These are phyloP conservation scores for Rhizopogon rudus DNA, from an alignment of 768 basidiomycete genomes.

Conservation along the genomic window DNA sequence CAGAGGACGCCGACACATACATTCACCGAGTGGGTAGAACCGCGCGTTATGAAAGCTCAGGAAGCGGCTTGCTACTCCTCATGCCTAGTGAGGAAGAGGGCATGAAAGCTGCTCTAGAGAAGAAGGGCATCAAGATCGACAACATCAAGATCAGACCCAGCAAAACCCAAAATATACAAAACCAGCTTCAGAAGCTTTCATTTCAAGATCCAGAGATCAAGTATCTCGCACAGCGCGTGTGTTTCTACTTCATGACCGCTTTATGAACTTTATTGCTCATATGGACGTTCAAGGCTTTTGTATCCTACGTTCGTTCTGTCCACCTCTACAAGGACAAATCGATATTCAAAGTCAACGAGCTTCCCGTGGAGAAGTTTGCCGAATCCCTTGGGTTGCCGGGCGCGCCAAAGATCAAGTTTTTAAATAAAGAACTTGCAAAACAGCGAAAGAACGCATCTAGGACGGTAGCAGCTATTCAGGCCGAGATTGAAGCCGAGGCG, in stretches of 20 bases:
- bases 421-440: slow-evolving; percentile 62
- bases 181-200: slow-evolving; percentile 86
- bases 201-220: slow-evolving; percentile 98
- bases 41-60: slow-evolving; percentile 87
- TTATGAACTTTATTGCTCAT: background rate
- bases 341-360: slow-evolving; percentile 79
- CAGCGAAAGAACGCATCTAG: slow-evolving; percentile 71
- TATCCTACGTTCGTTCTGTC: slow-evolving; percentile 91
- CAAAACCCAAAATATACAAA: slow-evolving; percentile 80
- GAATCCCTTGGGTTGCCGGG: slow-evolving; percentile 91
- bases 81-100: slow-evolving; percentile 92
- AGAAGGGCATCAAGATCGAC: slow-evolving; percentile 66
- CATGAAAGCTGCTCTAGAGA: slow-evolving; percentile 66
- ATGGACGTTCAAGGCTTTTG: slow-evolving; percentile 64
- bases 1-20: slow-evolving; percentile 96
- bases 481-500: slow-evolving; percentile 20
- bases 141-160: slow-evolving; percentile 86
- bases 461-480: slow-evolving; percentile 31
- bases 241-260: slow-evolving; percentile 19
- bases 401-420: slow-evolving; percentile 91
- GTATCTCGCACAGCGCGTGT: slow-evolving; percentile 88
- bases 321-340: slow-evolving; percentile 92
- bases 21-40: slow-evolving; percentile 96
- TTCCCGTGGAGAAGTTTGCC: slow-evolving; percentile 82
- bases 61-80: slow-evolving; percentile 78